Evolutionary conservation across 31 red algal genomes (phyloP), one percentile per base, ranked within the genome.

Genomic region (Odonthalia washingtoniensis): DNA sequence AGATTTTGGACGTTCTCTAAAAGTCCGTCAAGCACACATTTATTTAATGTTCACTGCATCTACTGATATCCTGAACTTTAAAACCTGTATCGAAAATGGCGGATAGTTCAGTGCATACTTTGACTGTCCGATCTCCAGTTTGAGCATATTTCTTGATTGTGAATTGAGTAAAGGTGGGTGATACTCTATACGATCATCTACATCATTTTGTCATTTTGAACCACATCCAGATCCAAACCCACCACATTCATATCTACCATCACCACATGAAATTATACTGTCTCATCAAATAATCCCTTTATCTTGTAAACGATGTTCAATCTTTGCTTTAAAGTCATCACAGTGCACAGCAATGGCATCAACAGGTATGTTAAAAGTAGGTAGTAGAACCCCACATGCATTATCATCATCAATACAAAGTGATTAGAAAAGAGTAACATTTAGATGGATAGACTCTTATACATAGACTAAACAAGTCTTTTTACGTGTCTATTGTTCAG

Each of bases 201-300:
- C 49, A 30, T 53, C 80, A 3, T 83, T 83, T 63, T 83, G 62
- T 27, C 5, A 6, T 2, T 83, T 83, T 83, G 80, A 83, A 12
- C 80, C 80, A 27, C 49, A 1, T 31, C 49, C 67, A 67, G 37
- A 60, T 36, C 49, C 39, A 0, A 17, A 57, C 1, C 37, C 2
- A 3, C 67, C 67, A 31, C 64, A 66, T 31, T 17, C 30, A 70
- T 83, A 83, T 40, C 64, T 83, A 2, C 80, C 80, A 63, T 37
- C 31, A 5, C 64, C 62, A 18, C 69, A 53, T 1, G 80, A 83
- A 45, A 69, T 42, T 64, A 43, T 63, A 68, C 80, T 28, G 1
- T 43, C 65, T 26, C 35, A 45, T 32, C 40, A 41, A 16, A 83
- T 69, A 32, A 57, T 57, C 21, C 43, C 80, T n/a, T 49, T 67